A percentile compares a stretch with the other conserved stretches of the same genome.
Evolutionary conservation across 2,329 filamentous ascomycete genomes (phyloP).

Genomic region (Pseudogymnoascus verrucosus): DNA sequence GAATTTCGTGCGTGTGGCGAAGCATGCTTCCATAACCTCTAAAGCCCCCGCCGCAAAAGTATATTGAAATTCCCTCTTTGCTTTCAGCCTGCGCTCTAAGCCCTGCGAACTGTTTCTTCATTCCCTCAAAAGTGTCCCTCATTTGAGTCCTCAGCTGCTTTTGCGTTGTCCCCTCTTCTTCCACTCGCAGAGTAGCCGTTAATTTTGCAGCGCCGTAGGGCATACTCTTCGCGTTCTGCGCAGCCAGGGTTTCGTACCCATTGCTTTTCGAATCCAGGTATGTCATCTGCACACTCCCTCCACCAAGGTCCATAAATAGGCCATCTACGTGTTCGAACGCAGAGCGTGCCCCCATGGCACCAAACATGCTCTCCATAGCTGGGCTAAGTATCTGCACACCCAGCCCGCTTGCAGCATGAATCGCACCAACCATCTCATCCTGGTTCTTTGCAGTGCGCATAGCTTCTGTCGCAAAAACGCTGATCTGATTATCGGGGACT

Average conservation of each 20-base stretch:
- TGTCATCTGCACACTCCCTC: constrained; percentile 59
- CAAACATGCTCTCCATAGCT: constrained; percentile 73
- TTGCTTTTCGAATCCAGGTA: constrained; percentile 44
- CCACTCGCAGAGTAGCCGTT: constrained; percentile 37
- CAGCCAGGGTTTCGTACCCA: constrained; percentile 45
- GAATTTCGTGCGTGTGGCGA: constrained; percentile 65
- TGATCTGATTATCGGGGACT: constrained; percentile 57
- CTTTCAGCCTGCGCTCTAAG: constrained; percentile 39
- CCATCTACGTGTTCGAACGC: constrained; percentile 63
- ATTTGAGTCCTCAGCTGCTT: constrained; percentile 46
- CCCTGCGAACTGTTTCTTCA: constrained; percentile 40
- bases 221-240: constrained; percentile 47
- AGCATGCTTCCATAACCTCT: constrained; percentile 85
- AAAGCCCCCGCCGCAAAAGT: constrained; percentile 84
- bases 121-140: constrained; percentile 48
- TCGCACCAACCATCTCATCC: constrained; percentile 55
- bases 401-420: constrained; percentile 57
- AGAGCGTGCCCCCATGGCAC: constrained; percentile 75
- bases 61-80: constrained; percentile 55
- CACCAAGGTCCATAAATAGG: constrained; percentile 80
- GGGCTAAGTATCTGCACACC: constrained; percentile 66
- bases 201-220: constrained; percentile 55
- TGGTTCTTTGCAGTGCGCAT: constrained; percentile 75
- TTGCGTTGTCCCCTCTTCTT: constrained; percentile 34
- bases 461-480: constrained; percentile 80